A percentile compares a stretch with the other conserved stretches of the same genome.
Conservation (phyloP, 345 rosid genomes). For the Punica granatum region DNA sequence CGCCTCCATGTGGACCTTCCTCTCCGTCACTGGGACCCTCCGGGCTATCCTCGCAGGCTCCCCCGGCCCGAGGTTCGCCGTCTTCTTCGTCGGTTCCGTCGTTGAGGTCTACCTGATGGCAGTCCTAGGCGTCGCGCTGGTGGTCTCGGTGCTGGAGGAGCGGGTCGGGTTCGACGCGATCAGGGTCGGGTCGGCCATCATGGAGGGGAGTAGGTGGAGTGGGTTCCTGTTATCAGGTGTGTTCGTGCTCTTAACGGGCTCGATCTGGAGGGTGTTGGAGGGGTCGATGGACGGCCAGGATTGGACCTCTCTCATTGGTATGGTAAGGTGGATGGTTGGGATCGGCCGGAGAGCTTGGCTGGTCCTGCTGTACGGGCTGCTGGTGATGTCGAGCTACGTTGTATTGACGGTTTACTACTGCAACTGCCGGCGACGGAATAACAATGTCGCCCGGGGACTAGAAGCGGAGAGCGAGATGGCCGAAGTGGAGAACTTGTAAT, state of each 20-base stretch:
- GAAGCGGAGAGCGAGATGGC: slow-evolving; percentile 11
- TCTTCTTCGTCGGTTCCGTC: slow-evolving; percentile 22
- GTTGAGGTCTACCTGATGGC: slow-evolving; percentile 56
- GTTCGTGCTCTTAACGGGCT: slow-evolving; percentile 35
- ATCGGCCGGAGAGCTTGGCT: slow-evolving; percentile 34
- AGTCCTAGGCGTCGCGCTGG: slow-evolving; percentile 47
- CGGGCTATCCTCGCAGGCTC: slow-evolving; percentile 17
- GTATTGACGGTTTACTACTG: slow-evolving; percentile 53
- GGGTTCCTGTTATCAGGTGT: slow-evolving; percentile 47
- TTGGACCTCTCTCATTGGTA: slow-evolving; percentile 11
- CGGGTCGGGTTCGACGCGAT: slow-evolving; percentile 56
- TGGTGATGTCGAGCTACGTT: slow-evolving; percentile 52
- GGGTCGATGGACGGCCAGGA: slow-evolving; percentile 29
- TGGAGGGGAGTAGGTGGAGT: slow-evolving; percentile 46
- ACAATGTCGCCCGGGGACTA: slow-evolving; percentile 2
- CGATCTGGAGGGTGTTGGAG: slow-evolving; percentile 49
- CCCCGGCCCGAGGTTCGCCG: slow-evolving; percentile 16
- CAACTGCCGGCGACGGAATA: slow-evolving; percentile 40
- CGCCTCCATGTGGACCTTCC: slow-evolving; percentile 31
- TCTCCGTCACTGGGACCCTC: slow-evolving; percentile 22
- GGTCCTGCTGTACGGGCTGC: slow-evolving; percentile 40
- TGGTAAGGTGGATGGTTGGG: slow-evolving; percentile 28
- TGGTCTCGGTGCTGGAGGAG: slow-evolving; percentile 55
- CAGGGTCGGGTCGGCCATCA: slow-evolving; percentile 32
- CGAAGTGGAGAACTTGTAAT: neutral